A percentile compares a stretch with the other conserved stretches of the same genome.
Conservation (phyloP, 2,329 filamentous ascomycete genomes). For the Paraphoma sp. region DNA sequence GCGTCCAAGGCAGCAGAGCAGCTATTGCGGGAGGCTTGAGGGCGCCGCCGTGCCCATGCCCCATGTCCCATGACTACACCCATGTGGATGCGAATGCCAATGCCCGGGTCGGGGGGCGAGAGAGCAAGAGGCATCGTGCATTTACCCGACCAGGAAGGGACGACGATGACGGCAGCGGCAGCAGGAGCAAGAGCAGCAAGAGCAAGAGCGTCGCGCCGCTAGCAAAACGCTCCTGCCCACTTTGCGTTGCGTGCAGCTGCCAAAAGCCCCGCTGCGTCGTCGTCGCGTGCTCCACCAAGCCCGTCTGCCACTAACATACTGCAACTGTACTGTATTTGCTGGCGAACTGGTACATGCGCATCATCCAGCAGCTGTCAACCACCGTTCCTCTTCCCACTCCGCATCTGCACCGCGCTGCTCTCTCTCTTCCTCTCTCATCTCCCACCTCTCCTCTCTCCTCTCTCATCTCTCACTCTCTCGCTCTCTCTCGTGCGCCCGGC, state of each 20-base stretch:
- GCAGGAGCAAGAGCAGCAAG: neutral
- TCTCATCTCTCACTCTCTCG: neutral
- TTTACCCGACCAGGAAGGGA: conserved; percentile 30
- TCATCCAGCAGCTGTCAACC: neutral
- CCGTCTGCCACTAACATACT: no score
- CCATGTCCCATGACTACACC: no score
- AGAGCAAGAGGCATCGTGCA: conserved; percentile 8
- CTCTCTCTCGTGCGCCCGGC: conserved; percentile 15
- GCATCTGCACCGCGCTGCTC: no score
- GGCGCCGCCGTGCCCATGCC: neutral
- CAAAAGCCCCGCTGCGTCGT: conserved; percentile 4
- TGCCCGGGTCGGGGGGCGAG: no score
- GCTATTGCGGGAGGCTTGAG: neutral
- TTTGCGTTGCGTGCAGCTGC: neutral
- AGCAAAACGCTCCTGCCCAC: conserved; percentile 3
- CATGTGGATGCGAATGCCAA: no score
- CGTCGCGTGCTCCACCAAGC: conserved; percentile 29
- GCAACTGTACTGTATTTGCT: no score
- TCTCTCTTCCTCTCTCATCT: neutral
- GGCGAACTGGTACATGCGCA: no score
- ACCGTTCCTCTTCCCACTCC: neutral
- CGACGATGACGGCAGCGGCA: conserved; percentile 7
- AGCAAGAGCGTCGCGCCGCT: neutral
- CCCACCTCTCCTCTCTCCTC: neutral
- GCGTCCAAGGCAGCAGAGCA: neutral